Percentiles rank a stretch among this genome's conserved stretches.
Evolutionary conservation across 805 yeast genomes (phyloP).

Genomic region (Ogataea paradorogensis): DNA sequence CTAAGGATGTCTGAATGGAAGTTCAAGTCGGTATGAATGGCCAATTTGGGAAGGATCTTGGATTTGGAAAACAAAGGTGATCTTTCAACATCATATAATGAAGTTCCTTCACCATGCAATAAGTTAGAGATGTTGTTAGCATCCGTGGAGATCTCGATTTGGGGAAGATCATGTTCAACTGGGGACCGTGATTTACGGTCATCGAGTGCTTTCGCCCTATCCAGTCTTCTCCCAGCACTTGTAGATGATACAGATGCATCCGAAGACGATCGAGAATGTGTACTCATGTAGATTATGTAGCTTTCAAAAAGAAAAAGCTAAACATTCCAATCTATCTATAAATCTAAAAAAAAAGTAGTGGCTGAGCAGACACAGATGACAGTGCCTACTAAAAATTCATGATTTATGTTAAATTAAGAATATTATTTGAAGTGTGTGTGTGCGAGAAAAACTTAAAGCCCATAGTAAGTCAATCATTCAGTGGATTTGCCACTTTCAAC

Average conservation of each 20-base stretch:
- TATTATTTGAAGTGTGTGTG: background rate
- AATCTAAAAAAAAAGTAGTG: conserved; percentile 1
- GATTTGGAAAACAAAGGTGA: conserved; percentile 1
- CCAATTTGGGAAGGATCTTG: conserved; percentile 7
- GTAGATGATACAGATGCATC: background rate
- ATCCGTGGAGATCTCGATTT: conserved; percentile 5
- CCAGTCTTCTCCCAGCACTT: background rate
- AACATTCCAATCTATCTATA: background rate
- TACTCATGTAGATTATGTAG: background rate
- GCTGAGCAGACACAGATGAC: background rate
- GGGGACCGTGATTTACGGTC: background rate
- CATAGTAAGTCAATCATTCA: background rate
- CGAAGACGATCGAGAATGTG: conserved; percentile 1
- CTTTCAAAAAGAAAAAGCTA: background rate
- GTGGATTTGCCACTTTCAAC: background rate
- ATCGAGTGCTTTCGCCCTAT: background rate
- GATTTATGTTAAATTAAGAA: background rate
- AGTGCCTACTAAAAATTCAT: background rate
- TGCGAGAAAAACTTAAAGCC: background rate
- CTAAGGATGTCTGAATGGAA: background rate
- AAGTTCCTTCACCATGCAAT: conserved; percentile 1
- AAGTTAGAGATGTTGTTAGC: conserved; percentile 7
- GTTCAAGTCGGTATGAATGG: conserved; percentile 1
- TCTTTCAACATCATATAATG: conserved; percentile 6
- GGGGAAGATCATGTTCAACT: background rate